phyloP scores from a whole-genome alignment of 2,329 filamentous ascomycete genomes.

The Neonectria sp. region DNA sequence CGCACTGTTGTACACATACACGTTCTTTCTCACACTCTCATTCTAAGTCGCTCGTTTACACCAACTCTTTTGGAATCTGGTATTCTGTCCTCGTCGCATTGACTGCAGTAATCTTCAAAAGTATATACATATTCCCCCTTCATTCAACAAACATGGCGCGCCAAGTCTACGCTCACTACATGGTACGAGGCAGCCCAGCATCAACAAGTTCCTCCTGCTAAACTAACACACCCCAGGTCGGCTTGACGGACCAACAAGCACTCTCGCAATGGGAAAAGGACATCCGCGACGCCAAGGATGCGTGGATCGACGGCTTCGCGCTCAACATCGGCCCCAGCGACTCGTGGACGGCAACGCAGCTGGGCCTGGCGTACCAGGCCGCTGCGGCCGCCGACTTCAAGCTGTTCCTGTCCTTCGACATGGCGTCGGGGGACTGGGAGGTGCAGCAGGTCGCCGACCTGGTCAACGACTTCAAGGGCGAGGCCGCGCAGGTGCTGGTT shows the following conservation, averaged over 20 bases:
- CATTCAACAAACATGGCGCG: constrained; percentile 37
- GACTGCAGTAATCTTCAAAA: neutral
- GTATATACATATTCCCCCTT: constrained; percentile 1
- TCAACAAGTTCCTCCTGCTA: neutral
- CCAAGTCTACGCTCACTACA: constrained; percentile 51
- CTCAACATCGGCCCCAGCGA: constrained; percentile 56
- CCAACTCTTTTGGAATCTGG: neutral
- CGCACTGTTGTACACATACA: neutral
- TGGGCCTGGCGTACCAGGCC: constrained; percentile 49
- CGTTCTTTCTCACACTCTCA: neutral
- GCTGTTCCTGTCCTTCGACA: constrained; percentile 61
- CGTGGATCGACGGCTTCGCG: constrained; percentile 60
- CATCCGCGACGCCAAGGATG: constrained; percentile 52
- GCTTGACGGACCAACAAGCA: constrained; percentile 51
- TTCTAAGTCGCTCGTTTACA: neutral
- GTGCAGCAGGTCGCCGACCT: constrained; percentile 44
- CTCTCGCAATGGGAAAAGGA: constrained; percentile 52
- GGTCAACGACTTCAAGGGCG: constrained; percentile 44
- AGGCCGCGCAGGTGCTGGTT: constrained; percentile 48
- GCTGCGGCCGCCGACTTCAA: constrained; percentile 47
- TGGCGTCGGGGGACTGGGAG: constrained; percentile 50
- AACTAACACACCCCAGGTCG: constrained; percentile 38
- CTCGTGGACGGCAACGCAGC: constrained; percentile 50
- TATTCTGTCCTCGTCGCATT: constrained; percentile 8
- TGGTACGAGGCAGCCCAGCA: constrained; percentile 39